A percentile compares a stretch with the other conserved stretches of the same genome.
Evolutionary conservation across 148 eudicot species (phyloP).

Genomic region (Nepenthes gracilis): DNA sequence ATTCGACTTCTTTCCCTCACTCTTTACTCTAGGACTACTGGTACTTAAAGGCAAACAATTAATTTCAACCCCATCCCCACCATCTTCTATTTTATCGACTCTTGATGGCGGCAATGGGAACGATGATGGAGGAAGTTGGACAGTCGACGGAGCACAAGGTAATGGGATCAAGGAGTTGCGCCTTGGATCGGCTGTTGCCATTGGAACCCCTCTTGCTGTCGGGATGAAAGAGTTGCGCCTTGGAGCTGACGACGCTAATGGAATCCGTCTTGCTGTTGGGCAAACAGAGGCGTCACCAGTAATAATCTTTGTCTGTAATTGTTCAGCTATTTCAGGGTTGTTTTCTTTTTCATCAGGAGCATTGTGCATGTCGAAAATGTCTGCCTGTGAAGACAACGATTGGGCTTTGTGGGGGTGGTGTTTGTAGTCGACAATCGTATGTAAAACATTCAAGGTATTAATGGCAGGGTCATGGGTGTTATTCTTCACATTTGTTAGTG

Average conservation of each 20-base stretch:
- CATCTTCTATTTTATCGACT: conserved; percentile 23
- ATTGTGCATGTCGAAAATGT: conserved; percentile 15
- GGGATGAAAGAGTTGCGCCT: neutral
- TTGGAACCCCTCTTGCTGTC: conserved; percentile 18
- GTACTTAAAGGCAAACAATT: conserved; percentile 23
- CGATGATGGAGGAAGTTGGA: conserved; percentile 21
- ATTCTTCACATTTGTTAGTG: conserved; percentile 23
- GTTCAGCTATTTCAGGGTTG: conserved; percentile 38
- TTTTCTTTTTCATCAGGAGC: conserved; percentile 63
- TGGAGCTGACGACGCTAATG: conserved; percentile 19
- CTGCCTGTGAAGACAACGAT: conserved; percentile 14
- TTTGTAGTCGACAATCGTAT: conserved; percentile 26
- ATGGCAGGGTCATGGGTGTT: conserved; percentile 8
- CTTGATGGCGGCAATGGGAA: conserved; percentile 35
- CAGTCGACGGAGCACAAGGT: conserved; percentile 25
- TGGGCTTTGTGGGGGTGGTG: conserved; percentile 22
- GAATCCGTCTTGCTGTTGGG: conserved; percentile 29
- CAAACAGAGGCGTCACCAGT: conserved; percentile 69
- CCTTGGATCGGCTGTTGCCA: conserved; percentile 18
- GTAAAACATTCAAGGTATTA: conserved; percentile 20
- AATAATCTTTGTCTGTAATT: conserved; percentile 29
- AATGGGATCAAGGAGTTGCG: conserved; percentile 70
- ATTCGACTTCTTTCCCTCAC: conserved; percentile 38
- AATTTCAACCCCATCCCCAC: conserved; percentile 16
- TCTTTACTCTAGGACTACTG: conserved; percentile 42